Evolutionary conservation across 2,329 filamentous ascomycete genomes (phyloP).

Genomic region (Fusarium mexicanum): DNA sequence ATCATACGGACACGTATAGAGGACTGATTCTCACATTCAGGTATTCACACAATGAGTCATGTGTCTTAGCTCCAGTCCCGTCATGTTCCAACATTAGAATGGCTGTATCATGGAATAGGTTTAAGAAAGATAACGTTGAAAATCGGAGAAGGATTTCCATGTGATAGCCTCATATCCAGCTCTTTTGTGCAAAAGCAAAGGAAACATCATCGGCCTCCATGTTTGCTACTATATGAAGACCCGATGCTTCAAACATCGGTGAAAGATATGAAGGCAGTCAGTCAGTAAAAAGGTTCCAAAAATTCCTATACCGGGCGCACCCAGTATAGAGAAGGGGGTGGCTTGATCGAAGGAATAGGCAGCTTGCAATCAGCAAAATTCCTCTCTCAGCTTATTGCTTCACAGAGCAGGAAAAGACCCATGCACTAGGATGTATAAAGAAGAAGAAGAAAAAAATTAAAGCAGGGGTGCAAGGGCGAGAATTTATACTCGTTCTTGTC

Average conservation of each 20-base stretch:
- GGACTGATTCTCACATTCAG: neutral
- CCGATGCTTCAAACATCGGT: neutral
- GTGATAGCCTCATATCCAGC: neutral
- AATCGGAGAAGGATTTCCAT: neutral
- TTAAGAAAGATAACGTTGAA: neutral
- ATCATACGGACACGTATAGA: neutral
- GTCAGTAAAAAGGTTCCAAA: neutral
- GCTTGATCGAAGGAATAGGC: neutral
- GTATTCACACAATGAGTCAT: neutral
- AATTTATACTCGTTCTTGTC: neutral
- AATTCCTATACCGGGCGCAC: neutral
- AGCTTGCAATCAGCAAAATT: neutral
- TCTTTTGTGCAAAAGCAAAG: neutral
- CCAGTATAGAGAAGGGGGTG: neutral
- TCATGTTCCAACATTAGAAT: too few species aligned
- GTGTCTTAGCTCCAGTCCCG: neutral
- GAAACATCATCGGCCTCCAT: neutral
- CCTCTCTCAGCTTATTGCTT: constrained; percentile 1
- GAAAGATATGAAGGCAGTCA: neutral
- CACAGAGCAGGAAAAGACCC: constrained; percentile 2
- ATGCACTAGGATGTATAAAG: neutral
- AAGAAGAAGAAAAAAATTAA: neutral
- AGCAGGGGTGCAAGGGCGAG: neutral
- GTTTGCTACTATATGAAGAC: neutral
- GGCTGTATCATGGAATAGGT: neutral